Conservation (phyloP, 768 basidiomycete species). For the Hypholoma fasciculare region DNA sequence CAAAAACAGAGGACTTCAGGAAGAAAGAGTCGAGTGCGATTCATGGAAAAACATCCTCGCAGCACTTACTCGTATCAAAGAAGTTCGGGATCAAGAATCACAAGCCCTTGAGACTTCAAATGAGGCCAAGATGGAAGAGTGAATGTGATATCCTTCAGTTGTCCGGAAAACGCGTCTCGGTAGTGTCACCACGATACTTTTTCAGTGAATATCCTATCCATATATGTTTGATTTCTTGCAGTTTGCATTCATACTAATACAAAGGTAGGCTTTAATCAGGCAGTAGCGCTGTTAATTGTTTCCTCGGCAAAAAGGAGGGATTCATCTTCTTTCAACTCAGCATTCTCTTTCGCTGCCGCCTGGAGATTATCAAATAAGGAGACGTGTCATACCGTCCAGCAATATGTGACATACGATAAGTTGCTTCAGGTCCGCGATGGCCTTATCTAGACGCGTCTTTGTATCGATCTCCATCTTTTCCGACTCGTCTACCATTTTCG, state of each 20-base stretch:
- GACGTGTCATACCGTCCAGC: not conserved
- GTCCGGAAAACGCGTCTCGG: not conserved
- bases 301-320: constrained; percentile 60
- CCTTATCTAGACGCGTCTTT: constrained; percentile 57
- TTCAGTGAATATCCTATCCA: not conserved
- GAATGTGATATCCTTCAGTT: not conserved
- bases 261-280: constrained; percentile 28
- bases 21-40: constrained; percentile 72
- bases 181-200: no score
- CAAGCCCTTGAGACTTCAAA: constrained; percentile 13
- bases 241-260: not conserved
- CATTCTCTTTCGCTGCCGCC: constrained; percentile 40
- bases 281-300: constrained; percentile 46
- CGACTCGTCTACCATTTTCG: constrained; percentile 71
- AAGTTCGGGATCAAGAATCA: constrained; percentile 28
- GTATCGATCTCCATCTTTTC: constrained; percentile 80
- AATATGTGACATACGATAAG: constrained; percentile 57
- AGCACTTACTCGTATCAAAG: constrained; percentile 65
- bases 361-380: constrained; percentile 10
- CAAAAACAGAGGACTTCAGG: constrained; percentile 68
- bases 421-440: constrained; percentile 60
- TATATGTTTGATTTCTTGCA: not conserved
- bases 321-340: constrained; percentile 38
- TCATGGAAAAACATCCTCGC: constrained; percentile 77
- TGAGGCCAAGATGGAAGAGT: constrained; percentile 20